A percentile compares a stretch with the other conserved stretches of the same genome.
phyloP scores from a whole-genome alignment of 345 rosid species.

The Microthlaspi erraticum region DNA sequence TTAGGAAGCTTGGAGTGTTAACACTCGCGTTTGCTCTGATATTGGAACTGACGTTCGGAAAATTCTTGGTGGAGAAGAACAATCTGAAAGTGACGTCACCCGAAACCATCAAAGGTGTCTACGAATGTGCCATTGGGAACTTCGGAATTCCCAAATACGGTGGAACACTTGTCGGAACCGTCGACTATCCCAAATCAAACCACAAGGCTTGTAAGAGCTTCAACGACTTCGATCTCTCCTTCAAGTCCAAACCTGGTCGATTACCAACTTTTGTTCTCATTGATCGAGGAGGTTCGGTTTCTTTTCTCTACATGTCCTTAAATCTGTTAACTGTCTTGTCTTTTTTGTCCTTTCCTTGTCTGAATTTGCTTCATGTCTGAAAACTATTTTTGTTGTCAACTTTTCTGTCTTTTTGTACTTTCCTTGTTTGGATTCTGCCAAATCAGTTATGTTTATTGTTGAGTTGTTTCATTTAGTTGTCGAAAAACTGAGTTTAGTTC shows the following conservation, averaged over 20 bases:
- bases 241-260: slow-evolving; percentile 19
- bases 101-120: slow-evolving; percentile 18
- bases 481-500: not conserved
- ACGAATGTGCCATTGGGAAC: slow-evolving; percentile 22
- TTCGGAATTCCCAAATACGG: slow-evolving; percentile 25
- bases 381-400: too few relatives aligned
- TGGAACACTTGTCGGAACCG: slow-evolving; percentile 24
- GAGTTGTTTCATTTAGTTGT: too few relatives aligned
- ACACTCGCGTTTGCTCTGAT: slow-evolving; percentile 1
- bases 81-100: slow-evolving; percentile 19
- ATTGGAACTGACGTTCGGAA: not conserved
- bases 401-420: too few relatives aligned
- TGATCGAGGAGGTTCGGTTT: slow-evolving; percentile 22
- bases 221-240: slow-evolving; percentile 17
- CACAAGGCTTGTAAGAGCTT: slow-evolving; percentile 22
- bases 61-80: slow-evolving; percentile 23
- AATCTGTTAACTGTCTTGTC: too few relatives aligned
- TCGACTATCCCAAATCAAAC: slow-evolving; percentile 7
- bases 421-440: too few relatives aligned
- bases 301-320: not conserved
- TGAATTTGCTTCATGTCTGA: not conserved
- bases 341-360: not conserved
- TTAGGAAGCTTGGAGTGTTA: not conserved
- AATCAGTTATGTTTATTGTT: too few relatives aligned
- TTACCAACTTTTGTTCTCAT: slow-evolving; percentile 23